These are phyloP conservation scores for Solanum arcanum DNA, from an alignment of 257 asterid species.

Conservation along the genomic window DNA sequence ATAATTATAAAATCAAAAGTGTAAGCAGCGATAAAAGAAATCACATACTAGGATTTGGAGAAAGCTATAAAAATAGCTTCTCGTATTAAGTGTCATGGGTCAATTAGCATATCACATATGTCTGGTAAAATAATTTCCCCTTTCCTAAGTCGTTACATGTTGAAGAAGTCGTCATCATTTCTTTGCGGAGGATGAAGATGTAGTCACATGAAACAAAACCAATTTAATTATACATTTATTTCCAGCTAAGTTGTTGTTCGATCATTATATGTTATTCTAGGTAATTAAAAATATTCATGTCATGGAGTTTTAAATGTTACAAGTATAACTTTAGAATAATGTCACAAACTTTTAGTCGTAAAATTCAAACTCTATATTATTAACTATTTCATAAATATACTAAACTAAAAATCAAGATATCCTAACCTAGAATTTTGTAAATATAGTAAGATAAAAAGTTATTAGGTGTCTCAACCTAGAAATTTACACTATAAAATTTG, in stretches of 20 bases:
- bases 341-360: too few species aligned
- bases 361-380: too few species aligned
- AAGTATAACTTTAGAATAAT: too few species aligned
- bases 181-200: constrained; percentile 88
- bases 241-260: background rate
- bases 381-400: too few species aligned
- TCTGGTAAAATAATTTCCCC: constrained; percentile 69
- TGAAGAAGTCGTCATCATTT: constrained; percentile 90
- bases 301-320: too few species aligned
- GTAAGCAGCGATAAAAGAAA: constrained; percentile 65
- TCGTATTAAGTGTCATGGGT: constrained; percentile 65
- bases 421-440: too few species aligned
- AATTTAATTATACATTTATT: background rate
- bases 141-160: constrained; percentile 59
- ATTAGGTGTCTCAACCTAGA: too few species aligned
- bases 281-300: too few species aligned
- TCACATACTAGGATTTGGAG: constrained; percentile 66
- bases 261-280: background rate
- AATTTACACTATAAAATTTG: too few species aligned
- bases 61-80: constrained; percentile 70
- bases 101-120: constrained; percentile 66
- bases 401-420: too few species aligned
- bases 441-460: too few species aligned
- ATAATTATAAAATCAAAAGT: constrained; percentile 67
- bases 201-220: background rate